Conservation (phyloP, 2,329 filamentous ascomycete species). For the Aspergillus ochraceus region DNA sequence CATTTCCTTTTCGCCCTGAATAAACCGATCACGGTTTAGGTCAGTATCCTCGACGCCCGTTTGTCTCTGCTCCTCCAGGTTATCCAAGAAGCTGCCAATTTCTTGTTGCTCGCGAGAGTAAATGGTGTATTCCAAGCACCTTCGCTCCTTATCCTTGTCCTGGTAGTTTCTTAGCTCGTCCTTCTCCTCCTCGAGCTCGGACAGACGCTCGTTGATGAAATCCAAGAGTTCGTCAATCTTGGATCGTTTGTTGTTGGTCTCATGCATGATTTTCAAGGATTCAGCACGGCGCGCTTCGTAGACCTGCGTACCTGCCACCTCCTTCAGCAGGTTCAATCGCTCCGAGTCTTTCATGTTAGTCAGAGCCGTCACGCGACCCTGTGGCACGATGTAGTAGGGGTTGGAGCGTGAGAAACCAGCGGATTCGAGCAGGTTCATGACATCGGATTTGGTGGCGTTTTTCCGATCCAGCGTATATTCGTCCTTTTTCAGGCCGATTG, state of each 20-base stretch:
- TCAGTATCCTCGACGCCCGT: slow-evolving; percentile 83
- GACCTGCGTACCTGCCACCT: slow-evolving; percentile 96
- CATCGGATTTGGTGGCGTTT: slow-evolving; percentile 90
- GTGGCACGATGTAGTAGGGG: slow-evolving; percentile 98
- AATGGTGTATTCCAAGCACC: slow-evolving; percentile 92
- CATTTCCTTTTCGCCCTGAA: slow-evolving; percentile 77
- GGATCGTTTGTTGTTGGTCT: slow-evolving; percentile 89
- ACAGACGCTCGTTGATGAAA: slow-evolving; percentile 86
- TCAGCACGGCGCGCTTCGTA: slow-evolving; percentile 91
- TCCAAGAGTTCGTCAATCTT: slow-evolving; percentile 93
- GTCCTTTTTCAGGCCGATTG: slow-evolving; percentile 96
- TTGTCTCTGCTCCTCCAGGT: slow-evolving; percentile 77
- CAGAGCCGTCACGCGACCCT: slow-evolving; percentile 90
- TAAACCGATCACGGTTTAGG: slow-evolving; percentile 72
- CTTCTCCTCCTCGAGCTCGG: slow-evolving; percentile 93
- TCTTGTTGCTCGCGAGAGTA: slow-evolving; percentile 85
- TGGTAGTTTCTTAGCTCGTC: slow-evolving; percentile 92
- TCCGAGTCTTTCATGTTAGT: slow-evolving; percentile 99
- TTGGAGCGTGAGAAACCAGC: slow-evolving; percentile 97
- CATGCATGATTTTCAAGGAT: slow-evolving; percentile 93
- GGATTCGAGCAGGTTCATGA: slow-evolving; percentile 92
- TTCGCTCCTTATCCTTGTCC: slow-evolving; percentile 87
- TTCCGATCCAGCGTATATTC: slow-evolving; percentile 98
- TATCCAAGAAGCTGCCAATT: slow-evolving; percentile 73
- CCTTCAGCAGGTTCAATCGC: slow-evolving; percentile 84